Evolutionary conservation across 306 rosid genomes (phyloP), one percentile per base, ranked within the genome.

Genomic region (Nissolia schottii): DNA sequence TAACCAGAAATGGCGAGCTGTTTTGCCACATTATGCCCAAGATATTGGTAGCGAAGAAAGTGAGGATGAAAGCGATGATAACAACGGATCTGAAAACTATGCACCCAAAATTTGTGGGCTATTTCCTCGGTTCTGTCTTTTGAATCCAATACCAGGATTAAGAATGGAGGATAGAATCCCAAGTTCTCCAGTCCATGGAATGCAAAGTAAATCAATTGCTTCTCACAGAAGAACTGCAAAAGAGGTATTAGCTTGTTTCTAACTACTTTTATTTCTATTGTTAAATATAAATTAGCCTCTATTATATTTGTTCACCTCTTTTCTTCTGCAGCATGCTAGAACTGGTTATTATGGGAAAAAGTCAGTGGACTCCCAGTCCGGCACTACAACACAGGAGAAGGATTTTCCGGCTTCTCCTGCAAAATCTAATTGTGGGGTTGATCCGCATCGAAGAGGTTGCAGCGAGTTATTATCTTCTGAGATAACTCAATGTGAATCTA

Each of bases 141-240:
- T 85, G 80, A 86, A 87, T 76, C 92, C 86, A 51, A 65, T 91
- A 32, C 85, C 89, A 12, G 92, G 87, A 67, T 77, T 89, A 84
- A 91, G 67, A 82, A 76, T 76, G 85, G 85, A 76, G 56, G 68
- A 56, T 23, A 83, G 76, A 68, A 22, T 78, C 20, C 72, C 71
- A 20, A 72, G 43, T 64, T 79, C 84, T 64, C 76, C 93, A 7
- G 80, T 70, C 46, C 74, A 75, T 66, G 73, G 77, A 77, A 66
- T 79, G 70, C 85, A 28, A 20, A 63, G 80, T 73, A 88, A 84
- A 72, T 73, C 85, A 74, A 68, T 49, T 80, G 80, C 71, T 64
- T 82, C 97, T 79, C 66, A 62, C 60, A 81, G 78, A 60, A 82
- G 76, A 78, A 67, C 88, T 51, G 66, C 59, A 28, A 77, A 74